A percentile compares a stretch with the other conserved stretches of the same genome.
phyloP scores from a whole-genome alignment of 352 stramenopile species.

The Pythium coloratum region DNA sequence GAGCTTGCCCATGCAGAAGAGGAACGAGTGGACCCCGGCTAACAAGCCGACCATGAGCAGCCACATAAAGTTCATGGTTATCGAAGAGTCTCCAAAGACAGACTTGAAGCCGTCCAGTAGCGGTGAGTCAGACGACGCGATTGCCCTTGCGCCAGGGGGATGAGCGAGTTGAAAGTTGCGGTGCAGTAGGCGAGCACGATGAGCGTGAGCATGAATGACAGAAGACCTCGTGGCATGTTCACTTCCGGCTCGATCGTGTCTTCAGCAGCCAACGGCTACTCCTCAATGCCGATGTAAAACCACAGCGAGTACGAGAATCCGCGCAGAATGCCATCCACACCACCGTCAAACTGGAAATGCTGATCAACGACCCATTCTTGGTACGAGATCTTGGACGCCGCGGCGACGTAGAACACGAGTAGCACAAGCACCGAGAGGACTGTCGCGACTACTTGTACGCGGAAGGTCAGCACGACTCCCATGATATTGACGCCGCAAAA shows the following conservation, averaged over 20 bases:
- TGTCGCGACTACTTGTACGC: conserved; percentile 52
- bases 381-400: conserved; percentile 53
- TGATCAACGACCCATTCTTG: conserved; percentile 49
- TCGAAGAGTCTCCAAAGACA: conserved; percentile 65
- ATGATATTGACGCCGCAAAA: conserved; percentile 65
- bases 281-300: conserved; percentile 79
- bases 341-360: conserved; percentile 52
- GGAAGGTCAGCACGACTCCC: conserved; percentile 60
- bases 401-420: conserved; percentile 62
- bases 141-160: conserved; percentile 43
- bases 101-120: conserved; percentile 71
- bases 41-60: conserved; percentile 59
- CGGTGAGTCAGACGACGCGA: conserved; percentile 40
- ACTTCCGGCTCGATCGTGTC: conserved; percentile 69
- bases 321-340: conserved; percentile 41
- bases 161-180: conserved; percentile 56
- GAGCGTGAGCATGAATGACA: conserved; percentile 61
- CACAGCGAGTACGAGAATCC: conserved; percentile 65
- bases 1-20: conserved; percentile 68
- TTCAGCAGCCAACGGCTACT: conserved; percentile 66
- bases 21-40: conserved; percentile 64
- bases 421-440: conserved; percentile 52
- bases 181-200: conserved; percentile 54
- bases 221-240: conserved; percentile 64
- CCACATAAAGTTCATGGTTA: conserved; percentile 62